Percentiles rank a stretch among this genome's conserved stretches.
Evolutionary conservation across 768 basidiomycete species (phyloP).

Genomic region (Nidularia sp.): DNA sequence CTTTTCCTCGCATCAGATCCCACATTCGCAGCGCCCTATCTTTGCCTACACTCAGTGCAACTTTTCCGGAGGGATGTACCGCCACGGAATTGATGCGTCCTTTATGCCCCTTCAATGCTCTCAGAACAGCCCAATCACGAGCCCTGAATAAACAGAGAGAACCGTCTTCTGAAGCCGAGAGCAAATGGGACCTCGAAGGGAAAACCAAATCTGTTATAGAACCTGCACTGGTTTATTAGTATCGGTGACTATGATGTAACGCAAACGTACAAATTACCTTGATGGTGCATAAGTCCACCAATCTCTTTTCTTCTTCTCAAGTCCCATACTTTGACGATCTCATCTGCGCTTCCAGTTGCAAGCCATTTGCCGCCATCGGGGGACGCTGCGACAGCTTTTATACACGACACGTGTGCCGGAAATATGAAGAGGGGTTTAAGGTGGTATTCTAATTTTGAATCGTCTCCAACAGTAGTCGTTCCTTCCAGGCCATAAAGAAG

Average conservation of each 20-base stretch:
- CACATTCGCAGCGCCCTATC: slow-evolving; percentile 93
- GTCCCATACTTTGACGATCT: slow-evolving; percentile 97
- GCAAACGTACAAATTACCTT: slow-evolving; percentile 50
- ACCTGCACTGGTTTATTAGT: slow-evolving; percentile 39
- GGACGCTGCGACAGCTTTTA: slow-evolving; percentile 86
- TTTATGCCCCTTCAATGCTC: slow-evolving; percentile 88
- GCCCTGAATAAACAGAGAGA: slow-evolving; percentile 88
- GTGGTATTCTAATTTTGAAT: slow-evolving; percentile 25
- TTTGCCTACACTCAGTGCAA: slow-evolving; percentile 87
- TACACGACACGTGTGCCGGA: slow-evolving; percentile 91
- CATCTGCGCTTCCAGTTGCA: slow-evolving; percentile 93
- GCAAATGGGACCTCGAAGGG: slow-evolving; percentile 82
- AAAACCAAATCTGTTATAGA: slow-evolving; percentile 89
- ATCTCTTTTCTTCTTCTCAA: slow-evolving; percentile 87
- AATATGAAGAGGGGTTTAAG: slow-evolving; percentile 91
- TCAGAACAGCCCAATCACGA: slow-evolving; percentile 90
- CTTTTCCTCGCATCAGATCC: slow-evolving; percentile 96
- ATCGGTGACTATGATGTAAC: background rate
- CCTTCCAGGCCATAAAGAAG: slow-evolving; percentile 88
- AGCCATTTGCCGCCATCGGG: slow-evolving; percentile 94
- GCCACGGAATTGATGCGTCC: slow-evolving; percentile 87
- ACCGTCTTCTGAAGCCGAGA: slow-evolving; percentile 92
- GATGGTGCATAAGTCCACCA: slow-evolving; percentile 91
- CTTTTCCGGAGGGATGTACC: slow-evolving; percentile 89
- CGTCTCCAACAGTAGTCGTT: slow-evolving; percentile 32